These are phyloP conservation scores for Wickerhamomyces silvicola DNA, from an alignment of 805 yeast species.

Conservation along the genomic window DNA sequence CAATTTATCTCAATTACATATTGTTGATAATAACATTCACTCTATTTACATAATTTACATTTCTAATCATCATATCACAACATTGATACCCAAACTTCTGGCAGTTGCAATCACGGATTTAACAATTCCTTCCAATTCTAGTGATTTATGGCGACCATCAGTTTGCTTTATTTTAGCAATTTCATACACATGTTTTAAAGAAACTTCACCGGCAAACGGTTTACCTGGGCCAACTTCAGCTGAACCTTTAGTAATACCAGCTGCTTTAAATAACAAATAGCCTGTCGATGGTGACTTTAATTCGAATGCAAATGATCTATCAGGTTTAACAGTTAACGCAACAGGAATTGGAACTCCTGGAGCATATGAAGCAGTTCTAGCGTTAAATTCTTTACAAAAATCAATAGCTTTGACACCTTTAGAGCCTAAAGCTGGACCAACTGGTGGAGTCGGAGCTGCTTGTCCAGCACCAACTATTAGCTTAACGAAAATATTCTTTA, in stretches of 20 bases:
- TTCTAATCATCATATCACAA: too few relatives aligned
- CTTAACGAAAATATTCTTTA: slow-evolving; percentile 58
- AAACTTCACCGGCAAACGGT: slow-evolving; percentile 53
- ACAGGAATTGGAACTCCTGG: slow-evolving; percentile 92
- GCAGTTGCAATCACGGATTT: slow-evolving; percentile 86
- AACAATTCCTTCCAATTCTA: slow-evolving; percentile 68
- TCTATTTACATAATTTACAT: too few relatives aligned
- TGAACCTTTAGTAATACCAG: slow-evolving; percentile 74
- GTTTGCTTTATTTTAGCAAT: slow-evolving; percentile 90
- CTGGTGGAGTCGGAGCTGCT: slow-evolving; percentile 98
- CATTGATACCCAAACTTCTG: slow-evolving; percentile 79
- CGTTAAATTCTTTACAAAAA: slow-evolving; percentile 96
- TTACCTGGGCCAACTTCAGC: slow-evolving; percentile 51
- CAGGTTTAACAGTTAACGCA: slow-evolving; percentile 81
- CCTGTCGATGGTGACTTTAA: slow-evolving; percentile 90
- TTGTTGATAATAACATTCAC: too few relatives aligned
- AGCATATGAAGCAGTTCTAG: slow-evolving; percentile 81
- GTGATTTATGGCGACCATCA: slow-evolving; percentile 68
- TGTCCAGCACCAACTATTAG: slow-evolving; percentile 94
- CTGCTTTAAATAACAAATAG: slow-evolving; percentile 76
- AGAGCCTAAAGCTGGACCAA: slow-evolving; percentile 97
- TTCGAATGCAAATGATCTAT: slow-evolving; percentile 80
- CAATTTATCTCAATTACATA: too few relatives aligned
- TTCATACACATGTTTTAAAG: slow-evolving; percentile 88
- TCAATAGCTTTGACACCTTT: slow-evolving; percentile 98